These are phyloP conservation scores for Crucibulum laeve DNA, from an alignment of 768 basidiomycete species.

Conservation along the genomic window DNA sequence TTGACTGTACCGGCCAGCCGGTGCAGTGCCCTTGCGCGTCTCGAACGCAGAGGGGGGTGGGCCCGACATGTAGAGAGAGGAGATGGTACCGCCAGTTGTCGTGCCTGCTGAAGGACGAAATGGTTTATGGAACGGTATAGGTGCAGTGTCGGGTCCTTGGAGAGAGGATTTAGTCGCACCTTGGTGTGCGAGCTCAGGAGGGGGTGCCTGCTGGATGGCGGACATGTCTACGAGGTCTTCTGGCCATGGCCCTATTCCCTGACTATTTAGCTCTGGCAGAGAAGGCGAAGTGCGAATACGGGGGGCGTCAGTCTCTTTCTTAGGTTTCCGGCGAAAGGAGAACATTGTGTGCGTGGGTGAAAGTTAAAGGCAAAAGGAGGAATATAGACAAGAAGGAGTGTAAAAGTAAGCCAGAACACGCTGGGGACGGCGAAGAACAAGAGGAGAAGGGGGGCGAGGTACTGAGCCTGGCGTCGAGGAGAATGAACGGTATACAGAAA, in stretches of 20 bases:
- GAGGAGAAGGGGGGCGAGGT: background rate
- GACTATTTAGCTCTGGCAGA: slow-evolving; percentile 70
- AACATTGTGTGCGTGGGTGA: slow-evolving; percentile 47
- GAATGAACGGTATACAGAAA: background rate
- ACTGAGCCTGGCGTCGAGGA: background rate
- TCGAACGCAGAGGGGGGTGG: slow-evolving; percentile 67
- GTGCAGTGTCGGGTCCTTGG: slow-evolving; percentile 41
- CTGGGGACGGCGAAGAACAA: background rate
- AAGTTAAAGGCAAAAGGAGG: slow-evolving; percentile 11
- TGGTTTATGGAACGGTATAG: slow-evolving; percentile 82
- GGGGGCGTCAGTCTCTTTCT: slow-evolving; percentile 40
- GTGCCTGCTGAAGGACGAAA: slow-evolving; percentile 56
- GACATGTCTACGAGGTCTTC: slow-evolving; percentile 74
- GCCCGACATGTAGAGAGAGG: slow-evolving; percentile 63
- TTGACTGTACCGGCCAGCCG: slow-evolving; percentile 51
- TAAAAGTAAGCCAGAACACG: too few relatives aligned
- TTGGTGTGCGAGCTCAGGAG: slow-evolving; percentile 37
- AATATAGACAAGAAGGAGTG: slow-evolving; percentile 11
- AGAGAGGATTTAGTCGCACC: slow-evolving; percentile 73
- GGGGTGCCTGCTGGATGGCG: slow-evolving; percentile 49
- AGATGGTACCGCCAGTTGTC: slow-evolving; percentile 48
- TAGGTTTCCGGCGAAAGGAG: slow-evolving; percentile 69
- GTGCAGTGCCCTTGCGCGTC: slow-evolving; percentile 38
- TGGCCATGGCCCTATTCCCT: slow-evolving; percentile 83
- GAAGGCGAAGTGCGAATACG: slow-evolving; percentile 73